Evolutionary conservation across 371 early-diverging fungal genomes (phyloP).

Genomic region (Zopfochytrium polystomum): DNA sequence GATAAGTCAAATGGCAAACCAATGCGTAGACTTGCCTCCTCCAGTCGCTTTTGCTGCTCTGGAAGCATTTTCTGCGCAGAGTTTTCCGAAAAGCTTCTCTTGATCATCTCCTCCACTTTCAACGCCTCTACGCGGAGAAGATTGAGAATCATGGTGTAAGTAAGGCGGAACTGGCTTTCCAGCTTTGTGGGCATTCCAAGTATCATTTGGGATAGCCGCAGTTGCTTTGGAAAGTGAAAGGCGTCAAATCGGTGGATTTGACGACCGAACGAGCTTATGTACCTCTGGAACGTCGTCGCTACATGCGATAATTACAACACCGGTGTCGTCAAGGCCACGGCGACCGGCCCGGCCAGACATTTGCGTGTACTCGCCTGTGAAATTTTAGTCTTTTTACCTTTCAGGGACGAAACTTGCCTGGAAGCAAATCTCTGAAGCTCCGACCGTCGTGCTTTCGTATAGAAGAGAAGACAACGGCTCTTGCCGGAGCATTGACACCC

Average conservation of each 20-base stretch:
- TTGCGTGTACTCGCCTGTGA: slow-evolving; percentile 94
- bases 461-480: slow-evolving; percentile 91
- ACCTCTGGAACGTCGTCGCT: slow-evolving; percentile 66
- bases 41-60: slow-evolving; percentile 34
- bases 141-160: slow-evolving; percentile 99
- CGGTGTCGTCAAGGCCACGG: slow-evolving; percentile 93
- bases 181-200: slow-evolving; percentile 88
- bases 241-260: background rate
- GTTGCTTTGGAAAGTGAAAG: slow-evolving; percentile 19
- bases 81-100: slow-evolving; percentile 95
- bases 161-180: slow-evolving; percentile 94
- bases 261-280: background rate
- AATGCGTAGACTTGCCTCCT: slow-evolving; percentile 20
- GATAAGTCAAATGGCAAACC: background rate
- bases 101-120: slow-evolving; percentile 97
- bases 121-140: slow-evolving; percentile 95
- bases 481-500: slow-evolving; percentile 99
- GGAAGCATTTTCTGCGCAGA: slow-evolving; percentile 77
- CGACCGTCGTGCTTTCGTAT: slow-evolving; percentile 92
- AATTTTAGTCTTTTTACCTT: background rate
- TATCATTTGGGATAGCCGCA: slow-evolving; percentile 62
- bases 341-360: slow-evolving; percentile 99
- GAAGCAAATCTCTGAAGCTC: slow-evolving; percentile 77
- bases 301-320: slow-evolving; percentile 88
- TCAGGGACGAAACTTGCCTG: slow-evolving; percentile 41